phyloP scores from a whole-genome alignment of 1,284 basidiomycete species.

The Ceratobasidium sp. region DNA sequence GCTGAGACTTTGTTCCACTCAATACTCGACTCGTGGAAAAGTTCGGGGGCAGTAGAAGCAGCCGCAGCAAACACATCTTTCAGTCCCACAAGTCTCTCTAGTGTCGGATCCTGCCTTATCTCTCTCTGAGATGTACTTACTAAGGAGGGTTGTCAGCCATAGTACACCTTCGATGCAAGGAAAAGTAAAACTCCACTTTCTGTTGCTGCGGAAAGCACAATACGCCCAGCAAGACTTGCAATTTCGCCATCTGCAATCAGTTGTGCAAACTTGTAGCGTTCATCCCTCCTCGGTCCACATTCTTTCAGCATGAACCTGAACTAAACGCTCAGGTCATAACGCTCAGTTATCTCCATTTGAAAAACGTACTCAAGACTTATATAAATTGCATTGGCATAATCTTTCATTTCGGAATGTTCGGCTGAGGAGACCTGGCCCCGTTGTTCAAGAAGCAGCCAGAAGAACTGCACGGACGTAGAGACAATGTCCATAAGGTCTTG shows the following conservation, averaged over 20 bases:
- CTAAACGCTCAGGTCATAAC: neutral
- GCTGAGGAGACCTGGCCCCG: neutral
- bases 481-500: neutral
- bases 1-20: neutral
- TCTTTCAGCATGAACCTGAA: neutral
- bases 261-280: neutral
- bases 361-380: neutral
- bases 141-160: neutral
- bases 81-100: neutral
- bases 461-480: neutral
- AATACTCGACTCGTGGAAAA: neutral
- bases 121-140: neutral
- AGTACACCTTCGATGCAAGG: neutral
- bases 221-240: neutral
- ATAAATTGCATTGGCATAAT: neutral
- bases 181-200: neutral
- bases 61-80: neutral
- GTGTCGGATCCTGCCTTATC: too few species aligned
- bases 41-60: neutral
- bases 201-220: neutral
- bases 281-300: neutral
- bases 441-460: neutral
- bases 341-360: neutral
- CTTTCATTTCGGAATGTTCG: neutral
- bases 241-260: neutral